A percentile compares a stretch with the other conserved stretches of the same genome.
Conservation (phyloP, 257 asterid species). For the Solanum medicagineum region DNA sequence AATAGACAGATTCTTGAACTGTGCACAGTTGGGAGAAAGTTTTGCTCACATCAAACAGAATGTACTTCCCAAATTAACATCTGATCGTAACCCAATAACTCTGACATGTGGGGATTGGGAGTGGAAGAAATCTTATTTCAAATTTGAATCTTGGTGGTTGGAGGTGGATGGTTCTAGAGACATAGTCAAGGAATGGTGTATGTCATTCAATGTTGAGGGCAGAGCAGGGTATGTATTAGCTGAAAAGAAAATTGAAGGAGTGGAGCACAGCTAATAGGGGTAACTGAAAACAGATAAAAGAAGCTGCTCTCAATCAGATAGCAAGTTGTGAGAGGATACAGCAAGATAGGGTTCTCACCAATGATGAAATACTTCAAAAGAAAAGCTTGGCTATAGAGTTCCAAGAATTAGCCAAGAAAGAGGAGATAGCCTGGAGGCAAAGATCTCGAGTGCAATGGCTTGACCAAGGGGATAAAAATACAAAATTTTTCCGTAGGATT, state of each 20-base stretch:
- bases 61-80: neutral
- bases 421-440: too few species aligned
- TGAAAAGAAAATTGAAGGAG: neutral
- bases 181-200: neutral
- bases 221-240: neutral
- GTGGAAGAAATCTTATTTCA: neutral
- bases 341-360: neutral
- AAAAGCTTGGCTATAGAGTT: too few species aligned
- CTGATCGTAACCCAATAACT: neutral
- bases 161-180: neutral
- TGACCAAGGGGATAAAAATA: too few species aligned
- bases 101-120: neutral
- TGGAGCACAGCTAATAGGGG: neutral
- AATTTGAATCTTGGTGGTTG: neutral
- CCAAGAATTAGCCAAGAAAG: too few species aligned
- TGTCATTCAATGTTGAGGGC: neutral
- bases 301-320: neutral
- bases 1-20: neutral
- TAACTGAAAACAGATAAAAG: neutral
- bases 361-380: too few species aligned
- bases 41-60: neutral
- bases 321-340: neutral
- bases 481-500: too few species aligned
- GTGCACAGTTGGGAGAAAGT: neutral
- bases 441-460: too few species aligned